A percentile compares a stretch with the other conserved stretches of the same genome.
Conservation (phyloP, 768 basidiomycete genomes). For the Serendipita sp. region DNA sequence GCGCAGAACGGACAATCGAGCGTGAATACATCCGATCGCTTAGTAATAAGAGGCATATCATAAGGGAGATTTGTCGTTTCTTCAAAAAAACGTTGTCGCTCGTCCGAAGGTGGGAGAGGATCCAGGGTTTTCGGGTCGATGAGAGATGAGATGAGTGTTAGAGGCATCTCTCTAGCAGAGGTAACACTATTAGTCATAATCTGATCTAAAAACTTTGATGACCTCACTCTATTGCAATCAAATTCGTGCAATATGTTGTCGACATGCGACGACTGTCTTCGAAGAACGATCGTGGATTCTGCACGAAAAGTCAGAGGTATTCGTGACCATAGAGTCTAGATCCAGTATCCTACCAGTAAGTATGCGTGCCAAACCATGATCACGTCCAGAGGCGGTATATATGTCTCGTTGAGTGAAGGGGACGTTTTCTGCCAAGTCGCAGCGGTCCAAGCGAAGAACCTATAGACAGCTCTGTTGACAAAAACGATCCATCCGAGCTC, state of each 20-base stretch:
- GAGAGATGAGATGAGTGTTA: no score
- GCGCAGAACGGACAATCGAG: background rate
- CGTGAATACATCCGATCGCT: background rate
- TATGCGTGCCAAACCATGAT: background rate
- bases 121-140: background rate
- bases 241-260: background rate
- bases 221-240: background rate
- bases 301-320: background rate
- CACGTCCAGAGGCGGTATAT: no score
- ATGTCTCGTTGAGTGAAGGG: background rate
- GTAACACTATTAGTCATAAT: background rate
- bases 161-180: background rate
- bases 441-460: background rate
- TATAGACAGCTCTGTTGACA: background rate
- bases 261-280: background rate
- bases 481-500: background rate
- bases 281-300: background rate
- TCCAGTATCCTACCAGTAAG: slow-evolving; percentile 11
- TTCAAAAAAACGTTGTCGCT: background rate
- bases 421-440: background rate
- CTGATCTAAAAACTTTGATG: background rate
- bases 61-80: background rate
- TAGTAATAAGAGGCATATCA: background rate
- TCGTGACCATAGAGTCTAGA: slow-evolving; percentile 10
- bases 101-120: background rate